phyloP scores from a whole-genome alignment of 75 land plant genomes.

The Cupressus sempervirens region DNA sequence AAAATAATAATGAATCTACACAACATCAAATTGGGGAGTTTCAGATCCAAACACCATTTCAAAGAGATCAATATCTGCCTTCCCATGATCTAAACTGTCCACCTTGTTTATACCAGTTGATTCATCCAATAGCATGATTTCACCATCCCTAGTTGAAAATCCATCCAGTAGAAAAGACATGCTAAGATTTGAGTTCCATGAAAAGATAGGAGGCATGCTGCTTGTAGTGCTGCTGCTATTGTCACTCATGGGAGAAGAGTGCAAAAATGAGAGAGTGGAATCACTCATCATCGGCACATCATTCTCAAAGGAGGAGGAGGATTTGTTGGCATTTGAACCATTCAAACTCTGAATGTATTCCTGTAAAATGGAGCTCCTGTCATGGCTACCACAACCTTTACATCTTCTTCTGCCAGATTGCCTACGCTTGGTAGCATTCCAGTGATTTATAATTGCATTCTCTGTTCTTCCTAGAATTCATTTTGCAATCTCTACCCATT shows the following conservation, averaged over 20 bases:
- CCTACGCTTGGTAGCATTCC: slow-evolving; percentile 81
- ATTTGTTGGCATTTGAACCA: not conserved
- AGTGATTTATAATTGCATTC: slow-evolving; percentile 79
- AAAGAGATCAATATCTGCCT: not conserved
- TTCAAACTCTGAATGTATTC: slow-evolving; percentile 24
- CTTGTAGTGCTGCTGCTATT: not conserved
- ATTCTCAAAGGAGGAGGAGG: not conserved
- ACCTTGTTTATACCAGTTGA: not conserved
- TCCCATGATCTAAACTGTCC: not conserved
- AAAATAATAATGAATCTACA: too few species aligned
- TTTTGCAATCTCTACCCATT: slow-evolving; percentile 88
- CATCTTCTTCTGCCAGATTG: slow-evolving; percentile 34
- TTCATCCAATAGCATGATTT: not conserved
- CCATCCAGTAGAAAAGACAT: not conserved
- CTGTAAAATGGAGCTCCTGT: slow-evolving; percentile 9
- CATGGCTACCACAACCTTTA: not conserved
- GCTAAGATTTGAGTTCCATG: not conserved
- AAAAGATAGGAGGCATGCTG: not conserved
- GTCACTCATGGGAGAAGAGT: not conserved
- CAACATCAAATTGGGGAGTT: too few species aligned
- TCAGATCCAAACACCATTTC: not conserved
- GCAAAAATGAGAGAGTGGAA: not conserved
- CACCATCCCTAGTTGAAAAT: not conserved
- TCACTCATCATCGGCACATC: not conserved
- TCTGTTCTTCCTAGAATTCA: slow-evolving; percentile 76